Base-by-base conservation (phyloP, 306 rosid species). In the Glycyrrhiza uralensis region DNA sequence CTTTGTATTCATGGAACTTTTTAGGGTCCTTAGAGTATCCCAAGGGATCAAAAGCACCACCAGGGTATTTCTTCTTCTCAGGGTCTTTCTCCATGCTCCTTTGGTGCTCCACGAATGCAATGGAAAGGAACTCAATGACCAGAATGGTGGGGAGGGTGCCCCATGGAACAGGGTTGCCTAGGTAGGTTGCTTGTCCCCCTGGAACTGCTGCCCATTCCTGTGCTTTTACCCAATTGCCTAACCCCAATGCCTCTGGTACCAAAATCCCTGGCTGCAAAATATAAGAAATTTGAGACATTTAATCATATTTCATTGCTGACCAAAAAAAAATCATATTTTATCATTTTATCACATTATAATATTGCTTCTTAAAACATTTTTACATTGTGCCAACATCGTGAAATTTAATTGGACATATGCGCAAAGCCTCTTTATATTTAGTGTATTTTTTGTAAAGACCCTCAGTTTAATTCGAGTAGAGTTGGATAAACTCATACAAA, bases 121-220 rank as follows among this genome's bases (percentile, higher is more conserved):
- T 88, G 69, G 99, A 32, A 20, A 95, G 84, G 80, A 95, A 95
- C 45, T 95, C 99, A 54, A 95, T 95, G 47, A 50, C 96, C 84
- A 95, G 60, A 74, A 95, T 84, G 71, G 99, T 95, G 4, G 99
- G 99, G 41, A 95, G 84, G 75, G 89, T 89, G 12, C 99, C 99
- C 99, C 99, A 95, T 68, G 99, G 99, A 38, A 95, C 99, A 32
- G 99, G 97, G 66, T 91, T 87, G 1, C 99, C 99, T 41, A 95
- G 72, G 93, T 95, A 95, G 4, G 96, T 91, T 19, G 99, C 99
- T 81, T 87, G 96, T 0, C 97, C 99, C 26, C 99, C 99, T 1
- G 99, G 99, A 12, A 77, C 0, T 29, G 99, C 97, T 1, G 99
- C 99, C 99, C 97, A 91, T 76, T 88, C 93, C 46, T 95, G 99